phyloP scores from a whole-genome alignment of 257 asterid species.

The Ajuga chamaepitys region DNA sequence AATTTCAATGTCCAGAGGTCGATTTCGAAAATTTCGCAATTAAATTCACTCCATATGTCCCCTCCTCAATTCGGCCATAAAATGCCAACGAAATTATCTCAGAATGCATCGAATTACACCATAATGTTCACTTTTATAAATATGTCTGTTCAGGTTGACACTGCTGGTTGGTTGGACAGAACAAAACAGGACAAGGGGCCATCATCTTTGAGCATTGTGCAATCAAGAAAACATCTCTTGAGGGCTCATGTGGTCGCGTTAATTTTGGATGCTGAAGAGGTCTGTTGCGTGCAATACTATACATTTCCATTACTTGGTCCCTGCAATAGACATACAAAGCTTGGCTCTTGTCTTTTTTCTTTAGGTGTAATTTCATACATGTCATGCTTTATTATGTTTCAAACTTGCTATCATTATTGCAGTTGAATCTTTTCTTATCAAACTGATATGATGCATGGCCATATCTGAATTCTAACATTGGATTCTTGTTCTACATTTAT shows the following conservation, averaged over 20 bases:
- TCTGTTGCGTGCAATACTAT: slow-evolving; percentile 22
- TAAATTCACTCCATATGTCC: neutral
- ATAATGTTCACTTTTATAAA: neutral
- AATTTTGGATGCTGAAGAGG: slow-evolving; percentile 98
- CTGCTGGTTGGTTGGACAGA: slow-evolving; percentile 99
- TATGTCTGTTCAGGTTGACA: slow-evolving; percentile 66
- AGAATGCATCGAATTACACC: neutral
- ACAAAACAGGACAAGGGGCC: slow-evolving; percentile 93
- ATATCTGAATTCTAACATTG: neutral
- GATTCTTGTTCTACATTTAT: neutral
- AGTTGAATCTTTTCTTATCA: neutral
- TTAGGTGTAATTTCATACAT: neutral
- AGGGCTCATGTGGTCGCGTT: slow-evolving; percentile 92
- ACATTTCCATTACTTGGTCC: neutral
- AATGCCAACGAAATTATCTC: neutral
- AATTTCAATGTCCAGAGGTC: neutral
- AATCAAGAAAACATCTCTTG: slow-evolving; percentile 94
- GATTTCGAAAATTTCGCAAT: neutral
- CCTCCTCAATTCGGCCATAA: neutral
- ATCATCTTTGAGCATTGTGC: slow-evolving; percentile 85
- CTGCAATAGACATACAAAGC: neutral
- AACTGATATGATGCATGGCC: neutral
- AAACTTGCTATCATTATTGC: neutral
- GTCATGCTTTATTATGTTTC: slow-evolving; percentile 4
- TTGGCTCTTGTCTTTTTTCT: neutral